phyloP scores from a whole-genome alignment of 2,329 filamentous ascomycete species.

The Amphichorda felina region DNA sequence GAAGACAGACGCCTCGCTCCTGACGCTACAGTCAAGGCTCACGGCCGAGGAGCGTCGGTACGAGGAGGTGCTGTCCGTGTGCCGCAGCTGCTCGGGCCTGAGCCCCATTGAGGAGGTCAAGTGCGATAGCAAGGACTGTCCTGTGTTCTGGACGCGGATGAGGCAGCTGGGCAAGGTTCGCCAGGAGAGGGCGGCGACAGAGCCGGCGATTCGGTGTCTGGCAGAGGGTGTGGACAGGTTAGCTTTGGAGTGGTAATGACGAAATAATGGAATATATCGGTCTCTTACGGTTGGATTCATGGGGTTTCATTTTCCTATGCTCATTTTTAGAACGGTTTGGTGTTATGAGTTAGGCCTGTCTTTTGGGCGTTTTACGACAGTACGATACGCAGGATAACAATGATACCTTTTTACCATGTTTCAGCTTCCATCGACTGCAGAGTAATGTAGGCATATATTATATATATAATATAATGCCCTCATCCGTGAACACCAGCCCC shows the following conservation, averaged over 20 bases:
- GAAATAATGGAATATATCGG: too few relatives aligned
- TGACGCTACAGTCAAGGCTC: conserved; percentile 51
- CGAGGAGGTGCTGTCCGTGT: conserved; percentile 56
- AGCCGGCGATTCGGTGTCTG: conserved; percentile 20
- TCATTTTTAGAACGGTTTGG: too few relatives aligned
- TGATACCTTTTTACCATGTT: too few relatives aligned
- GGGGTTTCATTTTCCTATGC: too few relatives aligned
- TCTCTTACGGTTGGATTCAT: too few relatives aligned
- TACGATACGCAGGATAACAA: too few relatives aligned
- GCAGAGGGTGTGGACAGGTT: conserved; percentile 12
- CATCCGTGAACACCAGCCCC: too few relatives aligned
- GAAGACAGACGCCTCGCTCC: conserved; percentile 39
- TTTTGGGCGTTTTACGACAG: too few relatives aligned
- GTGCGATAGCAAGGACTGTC: conserved; percentile 87
- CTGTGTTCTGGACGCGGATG: conserved; percentile 74
- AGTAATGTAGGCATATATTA: too few relatives aligned
- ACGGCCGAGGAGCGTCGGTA: conserved; percentile 51
- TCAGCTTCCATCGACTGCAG: too few relatives aligned
- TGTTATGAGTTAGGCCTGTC: too few relatives aligned
- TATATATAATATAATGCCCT: too few relatives aligned
- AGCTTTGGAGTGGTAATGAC: conserved; percentile 21
- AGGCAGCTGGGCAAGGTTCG: conserved; percentile 43
- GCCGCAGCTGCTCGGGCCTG: conserved; percentile 67
- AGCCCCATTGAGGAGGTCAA: conserved; percentile 64
- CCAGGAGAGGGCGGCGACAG: conserved; percentile 20